Evolutionary conservation across 2,329 filamentous ascomycete species (phyloP), one percentile per base, ranked within the genome.

Genomic region (Stenocarpella maydis): DNA sequence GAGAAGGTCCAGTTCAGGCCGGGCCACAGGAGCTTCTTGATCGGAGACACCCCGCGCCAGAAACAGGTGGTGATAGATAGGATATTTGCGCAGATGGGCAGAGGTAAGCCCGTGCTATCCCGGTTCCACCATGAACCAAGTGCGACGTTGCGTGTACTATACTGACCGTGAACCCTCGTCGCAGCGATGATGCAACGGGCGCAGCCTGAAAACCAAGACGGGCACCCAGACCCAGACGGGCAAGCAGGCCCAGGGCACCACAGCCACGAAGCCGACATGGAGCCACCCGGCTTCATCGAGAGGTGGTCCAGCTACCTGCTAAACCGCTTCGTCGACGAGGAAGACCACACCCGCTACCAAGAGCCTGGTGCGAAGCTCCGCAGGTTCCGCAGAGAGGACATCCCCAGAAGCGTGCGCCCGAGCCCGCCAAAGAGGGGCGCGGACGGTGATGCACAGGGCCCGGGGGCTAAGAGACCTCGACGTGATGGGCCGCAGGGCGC

Each of bases 11-110:
- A 68, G 31, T 78, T 74, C 58, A 71, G 75, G 3, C 70, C 71
- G 0, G 80, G 80, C 0, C 78, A 78, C 52, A 77, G 78, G 10
- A 37, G 75, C 12, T 82, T 78, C 70, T 76, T 76, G 3, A 75
- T 79, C 64, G 82, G 80, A 3, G 82, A 83, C 39, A 82, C 81
- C 15, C 73, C 76, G 37, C 71, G 77, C 67, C 80, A 83, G 74
- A 74, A 77, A 65, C 73, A 74, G 72, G 68, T 61, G 34, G 49
- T 80, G 6, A 64, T 74, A 68, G 67, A 72, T 7, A 41, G 71
- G 1, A 67, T 78, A 28, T 74, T 72, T 9, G 64, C 43, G 28
- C 66, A 43, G 12, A 49, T 69, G 31, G 67, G 60, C 21, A 41
- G 37, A 71, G 70, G 70, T 71, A 69, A 69, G 67, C 43, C 14